Percentiles rank a stretch among this genome's conserved stretches.
Conservation (phyloP, 1,139 yeast species). For the Eremothecium coryli region DNA sequence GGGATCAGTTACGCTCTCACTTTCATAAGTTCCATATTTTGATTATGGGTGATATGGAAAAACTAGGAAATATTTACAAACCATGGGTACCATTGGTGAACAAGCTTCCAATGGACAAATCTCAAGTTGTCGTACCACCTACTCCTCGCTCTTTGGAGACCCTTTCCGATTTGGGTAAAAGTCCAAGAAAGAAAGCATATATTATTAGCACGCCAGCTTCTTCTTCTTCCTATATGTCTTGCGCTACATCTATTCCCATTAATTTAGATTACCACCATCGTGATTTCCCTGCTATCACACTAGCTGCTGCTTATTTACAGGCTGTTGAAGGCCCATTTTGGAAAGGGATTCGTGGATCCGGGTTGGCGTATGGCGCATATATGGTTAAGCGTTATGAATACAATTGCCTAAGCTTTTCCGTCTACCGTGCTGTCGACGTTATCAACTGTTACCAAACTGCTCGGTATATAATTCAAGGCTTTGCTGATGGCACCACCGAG, state of each 20-base stretch:
- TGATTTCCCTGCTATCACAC: conserved; percentile 61
- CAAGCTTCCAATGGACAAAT: conserved; percentile 5
- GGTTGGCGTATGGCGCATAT: conserved; percentile 84
- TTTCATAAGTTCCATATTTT: conserved; percentile 57
- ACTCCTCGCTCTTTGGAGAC: conserved; percentile 50
- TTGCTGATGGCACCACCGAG: conserved; percentile 42
- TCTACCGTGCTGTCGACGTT: conserved; percentile 82
- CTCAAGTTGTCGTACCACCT: conserved; percentile 18
- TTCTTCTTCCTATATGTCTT: conserved; percentile 68
- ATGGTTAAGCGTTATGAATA: conserved; percentile 52
- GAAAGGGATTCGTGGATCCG: conserved; percentile 93
- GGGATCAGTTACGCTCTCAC: conserved; percentile 45
- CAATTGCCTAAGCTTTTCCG: conserved; percentile 55
- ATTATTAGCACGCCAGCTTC: conserved; percentile 75
- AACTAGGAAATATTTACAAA: conserved; percentile 21
- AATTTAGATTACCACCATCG: conserved; percentile 47
- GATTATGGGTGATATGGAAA: conserved; percentile 58
- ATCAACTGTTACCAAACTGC: conserved; percentile 63
- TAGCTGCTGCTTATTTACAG: conserved; percentile 69
- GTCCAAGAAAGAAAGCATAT: conserved; percentile 47
- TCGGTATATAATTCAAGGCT: conserved; percentile 53
- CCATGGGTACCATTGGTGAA: conserved; percentile 48
- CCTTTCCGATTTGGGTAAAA: conserved; percentile 48
- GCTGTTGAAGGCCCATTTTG: conserved; percentile 96
- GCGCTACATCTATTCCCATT: conserved; percentile 52